Evolutionary conservation across 2,329 filamentous ascomycete species (phyloP).

Genomic region (Aspergillus spinulosporus): DNA sequence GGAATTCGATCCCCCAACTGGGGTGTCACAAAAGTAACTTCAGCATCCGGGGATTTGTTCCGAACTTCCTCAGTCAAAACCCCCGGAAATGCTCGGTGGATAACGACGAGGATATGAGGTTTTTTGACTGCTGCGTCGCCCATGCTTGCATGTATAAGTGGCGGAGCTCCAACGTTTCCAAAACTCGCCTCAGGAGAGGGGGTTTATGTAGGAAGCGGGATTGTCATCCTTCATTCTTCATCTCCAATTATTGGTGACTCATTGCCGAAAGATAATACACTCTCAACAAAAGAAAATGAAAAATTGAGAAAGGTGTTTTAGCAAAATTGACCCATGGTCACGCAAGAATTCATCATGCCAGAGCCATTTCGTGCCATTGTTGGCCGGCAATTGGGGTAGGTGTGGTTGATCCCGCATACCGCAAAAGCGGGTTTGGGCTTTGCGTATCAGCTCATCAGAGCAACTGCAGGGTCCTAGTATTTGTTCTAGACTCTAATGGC

Average conservation of each 20-base stretch:
- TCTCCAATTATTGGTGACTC: background rate
- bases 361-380: background rate
- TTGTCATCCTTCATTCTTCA: background rate
- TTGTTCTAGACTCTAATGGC: no score
- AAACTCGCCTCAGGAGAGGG: background rate
- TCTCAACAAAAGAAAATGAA: background rate
- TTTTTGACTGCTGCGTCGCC: conserved; percentile 21
- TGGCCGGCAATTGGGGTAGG: background rate
- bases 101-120: conserved; percentile 29
- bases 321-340: conserved; percentile 1
- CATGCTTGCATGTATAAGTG: conserved; percentile 19
- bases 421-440: background rate
- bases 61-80: conserved; percentile 21
- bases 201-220: conserved; percentile 5
- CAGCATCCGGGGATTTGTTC: conserved; percentile 26
- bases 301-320: background rate
- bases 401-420: background rate
- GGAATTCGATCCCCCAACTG: conserved; percentile 22
- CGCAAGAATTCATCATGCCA: conserved; percentile 7
- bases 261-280: background rate
- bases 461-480: no score
- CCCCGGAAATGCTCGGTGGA: conserved; percentile 20
- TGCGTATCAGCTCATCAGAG: no score
- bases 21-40: conserved; percentile 23
- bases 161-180: background rate